Evolutionary conservation across 73 alveolate genomes (phyloP).

Genomic region (Paramecium octaurelia): DNA sequence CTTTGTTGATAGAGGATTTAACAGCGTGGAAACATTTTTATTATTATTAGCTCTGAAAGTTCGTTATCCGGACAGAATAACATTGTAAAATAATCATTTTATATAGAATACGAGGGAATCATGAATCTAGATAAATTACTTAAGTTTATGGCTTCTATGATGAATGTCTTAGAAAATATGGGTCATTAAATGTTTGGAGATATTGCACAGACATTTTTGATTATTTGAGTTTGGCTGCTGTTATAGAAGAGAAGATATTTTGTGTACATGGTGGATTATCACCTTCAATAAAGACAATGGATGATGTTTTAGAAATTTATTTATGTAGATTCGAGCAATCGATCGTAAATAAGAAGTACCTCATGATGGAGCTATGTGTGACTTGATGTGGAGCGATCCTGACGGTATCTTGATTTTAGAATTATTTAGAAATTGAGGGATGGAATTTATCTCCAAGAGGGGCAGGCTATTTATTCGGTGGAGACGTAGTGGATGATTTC

Average conservation of each 20-base stretch:
- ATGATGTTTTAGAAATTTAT: slow-evolving; percentile 67
- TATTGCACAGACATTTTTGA: slow-evolving; percentile 95
- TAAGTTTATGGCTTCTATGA: slow-evolving; percentile 95
- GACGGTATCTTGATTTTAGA: slow-evolving; percentile 66
- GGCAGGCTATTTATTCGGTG: slow-evolving; percentile 97
- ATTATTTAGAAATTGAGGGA: slow-evolving; percentile 55
- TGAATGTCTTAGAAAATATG: slow-evolving; percentile 91
- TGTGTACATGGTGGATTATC: slow-evolving; percentile 99
- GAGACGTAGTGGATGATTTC: slow-evolving; percentile 86
- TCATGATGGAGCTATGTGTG: slow-evolving; percentile 99
- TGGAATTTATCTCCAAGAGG: slow-evolving; percentile 87
- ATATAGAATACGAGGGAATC: slow-evolving; percentile 86
- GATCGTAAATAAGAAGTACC: slow-evolving; percentile 99
- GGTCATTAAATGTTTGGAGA: slow-evolving; percentile 94
- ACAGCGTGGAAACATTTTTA: slow-evolving; percentile 79
- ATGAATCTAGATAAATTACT: slow-evolving; percentile 89
- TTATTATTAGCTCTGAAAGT: slow-evolving; percentile 82
- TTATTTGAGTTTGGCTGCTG: slow-evolving; percentile 86
- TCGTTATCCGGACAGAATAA: slow-evolving; percentile 68
- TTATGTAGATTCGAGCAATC: slow-evolving; percentile 80
- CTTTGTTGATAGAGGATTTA: slow-evolving; percentile 92
- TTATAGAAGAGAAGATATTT: slow-evolving; percentile 90
- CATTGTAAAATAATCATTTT: slow-evolving; percentile 77
- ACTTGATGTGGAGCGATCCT: slow-evolving; percentile 98
- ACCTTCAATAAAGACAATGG: slow-evolving; percentile 88